phyloP scores from a whole-genome alignment of 371 early-diverging fungal genomes.

The Mycotypha africana region DNA sequence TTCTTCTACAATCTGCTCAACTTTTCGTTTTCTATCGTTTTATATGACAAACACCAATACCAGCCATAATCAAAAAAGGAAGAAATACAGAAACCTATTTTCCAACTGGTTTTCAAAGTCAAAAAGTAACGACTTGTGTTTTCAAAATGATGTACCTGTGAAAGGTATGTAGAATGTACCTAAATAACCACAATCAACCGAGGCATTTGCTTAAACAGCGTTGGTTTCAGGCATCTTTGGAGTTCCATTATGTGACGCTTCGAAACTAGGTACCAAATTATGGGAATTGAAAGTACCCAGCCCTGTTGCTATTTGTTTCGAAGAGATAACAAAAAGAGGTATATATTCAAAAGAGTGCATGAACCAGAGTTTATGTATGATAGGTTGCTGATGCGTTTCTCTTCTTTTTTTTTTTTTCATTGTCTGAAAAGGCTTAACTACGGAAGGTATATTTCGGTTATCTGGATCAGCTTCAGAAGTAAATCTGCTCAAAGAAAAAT shows the following conservation, averaged over 20 bases:
- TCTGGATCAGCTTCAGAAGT: conserved; percentile 43
- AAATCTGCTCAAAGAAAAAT: conserved; percentile 17
- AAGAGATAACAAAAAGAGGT: conserved; percentile 19
- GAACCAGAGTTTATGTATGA: no score
- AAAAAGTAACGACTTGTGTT: background rate
- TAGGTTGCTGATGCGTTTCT: no score
- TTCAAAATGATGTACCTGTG: background rate
- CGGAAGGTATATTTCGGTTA: conserved; percentile 37
- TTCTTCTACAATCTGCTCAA: no score
- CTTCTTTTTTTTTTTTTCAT: no score
- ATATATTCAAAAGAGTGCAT: conserved; percentile 1
- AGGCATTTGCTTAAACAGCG: background rate
- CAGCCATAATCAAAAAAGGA: conserved; percentile 5
- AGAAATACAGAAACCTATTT: conserved; percentile 16
- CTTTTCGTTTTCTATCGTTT: no score
- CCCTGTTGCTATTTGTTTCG: conserved; percentile 18
- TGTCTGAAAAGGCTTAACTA: conserved; percentile 18
- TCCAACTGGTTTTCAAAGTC: conserved; percentile 11
- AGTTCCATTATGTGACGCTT: conserved; percentile 15
- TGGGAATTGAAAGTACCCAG: conserved; percentile 18
- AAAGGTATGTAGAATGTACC: no score
- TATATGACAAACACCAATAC: background rate
- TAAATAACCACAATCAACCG: background rate
- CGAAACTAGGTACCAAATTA: conserved; percentile 13
- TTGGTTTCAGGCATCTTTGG: conserved; percentile 23